Evolutionary conservation across 768 basidiomycete species (phyloP), one percentile per base, ranked within the genome.

Genomic region (Amanita muscaria): DNA sequence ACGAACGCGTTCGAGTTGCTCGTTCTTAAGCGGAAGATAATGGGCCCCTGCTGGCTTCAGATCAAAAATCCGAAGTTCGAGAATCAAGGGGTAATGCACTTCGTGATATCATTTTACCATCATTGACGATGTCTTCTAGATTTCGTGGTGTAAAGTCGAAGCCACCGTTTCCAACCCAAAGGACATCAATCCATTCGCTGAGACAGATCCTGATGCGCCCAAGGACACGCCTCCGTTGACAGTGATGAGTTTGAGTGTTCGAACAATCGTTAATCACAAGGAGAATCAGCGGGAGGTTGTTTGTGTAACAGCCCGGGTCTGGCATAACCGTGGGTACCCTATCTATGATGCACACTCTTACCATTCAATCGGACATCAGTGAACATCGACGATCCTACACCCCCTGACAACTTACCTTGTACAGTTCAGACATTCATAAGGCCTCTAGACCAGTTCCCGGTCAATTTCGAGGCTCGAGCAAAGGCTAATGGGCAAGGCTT

Each of bases 91-190:
- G 92, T 96, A 59, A 42, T 83, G 62, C 15, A 2, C 24, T 5
- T 19, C 5, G 46, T 24, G 11, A 30, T 41, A 33, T 38, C n/a
- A 47, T 24, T 12, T 30, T 33, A 41, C 23, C 31, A 29, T 45
- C 5, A 12, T 44, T 11, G 23, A 40, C 22, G 12, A 25, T 40
- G 38, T 2, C 11, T 25, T 22, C n/a, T 49, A 97, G 94, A 75
- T 89, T 24, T 94, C 96, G 1, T 99, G 96, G 96, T 97, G 93
- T 56, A 93, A 93, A 64, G 66, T 97, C 10, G 94, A 99, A 64
- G 84, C 77, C 14, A 80, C 77, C 0, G 85, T 91, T 5, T 61
- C 75, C 5, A 76, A 92, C 53, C 92, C 93, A 1, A 94, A 96
- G 54, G 81, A 88, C 52, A 77, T 99, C 61, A 86, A 80, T 47